Percentiles rank a stretch among this genome's conserved stretches.
Evolutionary conservation across 495 filamentous ascomycete species (phyloP).

Genomic region (Lentithecium fluviatile): DNA sequence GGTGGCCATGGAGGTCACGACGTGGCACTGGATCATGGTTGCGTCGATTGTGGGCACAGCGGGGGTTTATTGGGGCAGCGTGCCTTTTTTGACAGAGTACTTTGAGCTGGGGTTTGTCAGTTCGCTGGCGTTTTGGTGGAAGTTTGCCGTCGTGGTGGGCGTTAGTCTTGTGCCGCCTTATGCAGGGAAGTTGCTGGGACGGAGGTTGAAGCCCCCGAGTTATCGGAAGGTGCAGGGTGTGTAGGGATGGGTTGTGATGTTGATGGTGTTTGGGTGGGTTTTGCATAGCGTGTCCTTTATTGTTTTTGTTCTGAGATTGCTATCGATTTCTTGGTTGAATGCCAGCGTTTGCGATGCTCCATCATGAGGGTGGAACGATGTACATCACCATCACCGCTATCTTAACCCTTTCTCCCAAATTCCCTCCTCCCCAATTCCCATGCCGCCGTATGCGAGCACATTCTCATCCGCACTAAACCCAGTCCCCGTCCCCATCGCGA

Average conservation of each 20-base stretch:
- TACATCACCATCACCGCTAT: too few relatives aligned
- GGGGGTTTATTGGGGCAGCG: slow-evolving; percentile 70
- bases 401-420: too few relatives aligned
- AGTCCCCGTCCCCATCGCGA: too few relatives aligned
- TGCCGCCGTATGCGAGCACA: too few relatives aligned
- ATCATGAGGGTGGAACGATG: too few relatives aligned
- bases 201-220: slow-evolving; percentile 85
- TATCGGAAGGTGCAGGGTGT: slow-evolving; percentile 87
- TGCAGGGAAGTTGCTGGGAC: slow-evolving; percentile 74
- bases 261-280: too few relatives aligned
- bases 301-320: too few relatives aligned
- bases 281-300: too few relatives aligned
- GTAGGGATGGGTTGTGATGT: slow-evolving; percentile 7
- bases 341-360: too few relatives aligned
- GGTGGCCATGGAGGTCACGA: slow-evolving; percentile 94
- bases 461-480: too few relatives aligned
- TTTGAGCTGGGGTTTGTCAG: slow-evolving; percentile 83
- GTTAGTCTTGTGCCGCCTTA: slow-evolving; percentile 85
- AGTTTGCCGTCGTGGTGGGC: slow-evolving; percentile 72
- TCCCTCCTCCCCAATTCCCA: too few relatives aligned
- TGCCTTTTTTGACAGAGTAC: slow-evolving; percentile 87
- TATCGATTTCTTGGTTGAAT: too few relatives aligned
- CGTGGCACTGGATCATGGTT: slow-evolving; percentile 96
- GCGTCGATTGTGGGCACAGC: slow-evolving; percentile 77
- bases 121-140: slow-evolving; percentile 82